These are phyloP conservation scores for Boletus subluridellus DNA, from an alignment of 1,284 basidiomycete genomes.

Conservation along the genomic window DNA sequence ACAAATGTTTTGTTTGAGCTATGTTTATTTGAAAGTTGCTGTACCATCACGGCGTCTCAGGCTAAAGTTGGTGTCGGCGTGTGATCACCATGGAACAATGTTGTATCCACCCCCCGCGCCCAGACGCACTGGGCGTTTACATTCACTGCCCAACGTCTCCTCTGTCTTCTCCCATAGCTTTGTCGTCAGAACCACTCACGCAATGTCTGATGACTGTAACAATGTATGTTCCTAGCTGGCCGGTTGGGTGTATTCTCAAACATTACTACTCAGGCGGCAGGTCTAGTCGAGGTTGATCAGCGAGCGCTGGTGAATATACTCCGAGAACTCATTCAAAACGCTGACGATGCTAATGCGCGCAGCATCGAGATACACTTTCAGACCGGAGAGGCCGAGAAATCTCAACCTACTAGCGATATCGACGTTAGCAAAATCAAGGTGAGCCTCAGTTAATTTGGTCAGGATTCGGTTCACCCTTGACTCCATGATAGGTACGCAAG, in stretches of 20 bases:
- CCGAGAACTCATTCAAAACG: slow-evolving; percentile 90
- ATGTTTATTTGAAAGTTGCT: not conserved
- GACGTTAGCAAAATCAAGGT: slow-evolving; percentile 3
- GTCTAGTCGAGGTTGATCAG: slow-evolving; percentile 18
- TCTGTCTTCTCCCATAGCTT: not conserved
- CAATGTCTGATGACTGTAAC: slow-evolving; percentile 2
- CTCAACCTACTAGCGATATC: not conserved
- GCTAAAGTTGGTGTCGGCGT: not conserved
- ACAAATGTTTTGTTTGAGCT: not conserved
- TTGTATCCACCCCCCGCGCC: not conserved
- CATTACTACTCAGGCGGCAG: not conserved
- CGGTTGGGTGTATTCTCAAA: not conserved
- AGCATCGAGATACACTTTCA: slow-evolving; percentile 78
- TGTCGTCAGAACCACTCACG: not conserved
- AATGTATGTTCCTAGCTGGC: slow-evolving; percentile 1
- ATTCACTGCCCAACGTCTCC: not conserved
- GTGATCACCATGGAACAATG: not conserved
- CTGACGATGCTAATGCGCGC: slow-evolving; percentile 86
- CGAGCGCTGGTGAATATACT: slow-evolving; percentile 35
- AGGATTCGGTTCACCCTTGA: not conserved
- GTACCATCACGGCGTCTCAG: not conserved
- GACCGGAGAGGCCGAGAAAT: slow-evolving; percentile 48
- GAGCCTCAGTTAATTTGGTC: not conserved
- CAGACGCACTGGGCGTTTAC: not conserved
- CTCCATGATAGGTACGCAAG: slow-evolving; percentile 37